Evolutionary conservation across 345 rosid genomes (phyloP).

Genomic region (Capsella bursapastoris): DNA sequence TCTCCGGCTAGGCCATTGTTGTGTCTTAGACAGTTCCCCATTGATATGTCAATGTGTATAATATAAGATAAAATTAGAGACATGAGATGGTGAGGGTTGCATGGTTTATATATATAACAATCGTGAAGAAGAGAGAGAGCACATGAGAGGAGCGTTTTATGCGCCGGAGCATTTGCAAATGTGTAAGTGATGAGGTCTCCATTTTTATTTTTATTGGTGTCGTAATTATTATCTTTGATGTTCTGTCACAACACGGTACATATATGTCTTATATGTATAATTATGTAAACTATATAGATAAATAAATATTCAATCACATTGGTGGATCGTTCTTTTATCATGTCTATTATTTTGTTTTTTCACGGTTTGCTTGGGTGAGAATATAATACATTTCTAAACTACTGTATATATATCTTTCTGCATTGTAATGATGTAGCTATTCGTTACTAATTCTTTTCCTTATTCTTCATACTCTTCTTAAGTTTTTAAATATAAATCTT

Average conservation of each 20-base stretch:
- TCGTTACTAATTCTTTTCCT: background rate
- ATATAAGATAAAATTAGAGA: conserved; percentile 14
- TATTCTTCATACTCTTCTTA: no score
- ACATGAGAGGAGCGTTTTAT: conserved; percentile 57
- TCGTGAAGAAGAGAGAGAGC: conserved; percentile 32
- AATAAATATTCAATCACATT: background rate
- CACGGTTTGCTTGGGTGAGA: conserved; percentile 12
- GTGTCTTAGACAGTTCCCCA: conserved; percentile 41
- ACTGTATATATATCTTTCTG: background rate
- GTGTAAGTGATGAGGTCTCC: conserved; percentile 33
- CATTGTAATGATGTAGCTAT: conserved; percentile 1
- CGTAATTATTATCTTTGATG: conserved; percentile 34
- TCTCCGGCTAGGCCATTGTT: conserved; percentile 24
- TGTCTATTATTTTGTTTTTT: conserved; percentile 36
- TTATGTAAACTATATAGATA: conserved; percentile 10
- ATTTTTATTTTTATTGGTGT: conserved; percentile 20
- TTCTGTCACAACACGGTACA: conserved; percentile 44
- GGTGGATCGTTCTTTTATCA: conserved; percentile 32
- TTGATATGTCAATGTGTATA: conserved; percentile 27
- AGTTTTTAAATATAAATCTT: no score
- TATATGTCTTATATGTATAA: background rate
- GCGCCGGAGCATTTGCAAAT: conserved; percentile 54
- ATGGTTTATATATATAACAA: conserved; percentile 1
- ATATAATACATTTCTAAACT: background rate
- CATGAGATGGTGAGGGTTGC: conserved; percentile 19